Evolutionary conservation across 1,139 yeast species (phyloP).

Genomic region (Suhomyces ambrosiae): DNA sequence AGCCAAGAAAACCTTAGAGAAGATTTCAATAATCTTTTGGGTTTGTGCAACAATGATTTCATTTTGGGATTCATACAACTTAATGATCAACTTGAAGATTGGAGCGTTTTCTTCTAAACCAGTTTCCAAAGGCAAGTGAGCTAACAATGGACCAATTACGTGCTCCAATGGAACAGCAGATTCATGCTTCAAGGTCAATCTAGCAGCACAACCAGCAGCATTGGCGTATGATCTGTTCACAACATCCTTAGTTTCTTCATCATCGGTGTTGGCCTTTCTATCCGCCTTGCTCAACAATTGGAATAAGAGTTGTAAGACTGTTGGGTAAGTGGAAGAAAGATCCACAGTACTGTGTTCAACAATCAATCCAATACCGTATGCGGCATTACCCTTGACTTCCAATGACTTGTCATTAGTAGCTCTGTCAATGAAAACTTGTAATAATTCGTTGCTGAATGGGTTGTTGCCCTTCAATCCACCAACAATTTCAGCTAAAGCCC

Average conservation of each 20-base stretch:
- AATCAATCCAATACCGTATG: conserved; percentile 90
- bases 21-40: conserved; percentile 64
- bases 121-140: conserved; percentile 81
- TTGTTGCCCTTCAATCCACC: conserved; percentile 71
- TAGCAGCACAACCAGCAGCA: conserved; percentile 96
- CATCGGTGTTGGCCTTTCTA: conserved; percentile 62
- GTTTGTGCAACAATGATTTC: conserved; percentile 59
- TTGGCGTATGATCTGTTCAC: conserved; percentile 87
- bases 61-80: conserved; percentile 67
- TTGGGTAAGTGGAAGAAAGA: conserved; percentile 64
- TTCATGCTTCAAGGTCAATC: conserved; percentile 79
- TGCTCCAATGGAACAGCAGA: conserved; percentile 77
- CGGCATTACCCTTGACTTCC: conserved; percentile 94
- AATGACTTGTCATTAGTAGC: conserved; percentile 76
- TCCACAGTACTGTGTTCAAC: conserved; percentile 63
- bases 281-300: conserved; percentile 79
- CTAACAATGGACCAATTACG: conserved; percentile 73
- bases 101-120: conserved; percentile 95
- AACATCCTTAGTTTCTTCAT: conserved; percentile 79
- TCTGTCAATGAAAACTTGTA: conserved; percentile 68
- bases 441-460: conserved; percentile 68
- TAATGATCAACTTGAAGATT: conserved; percentile 74
- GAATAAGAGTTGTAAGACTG: conserved; percentile 74
- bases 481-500: conserved; percentile 88
- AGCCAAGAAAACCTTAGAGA: conserved; percentile 70